Base-by-base conservation (phyloP, 2,329 filamentous ascomycete species). In the Ceratocystis cubensis region DNA sequence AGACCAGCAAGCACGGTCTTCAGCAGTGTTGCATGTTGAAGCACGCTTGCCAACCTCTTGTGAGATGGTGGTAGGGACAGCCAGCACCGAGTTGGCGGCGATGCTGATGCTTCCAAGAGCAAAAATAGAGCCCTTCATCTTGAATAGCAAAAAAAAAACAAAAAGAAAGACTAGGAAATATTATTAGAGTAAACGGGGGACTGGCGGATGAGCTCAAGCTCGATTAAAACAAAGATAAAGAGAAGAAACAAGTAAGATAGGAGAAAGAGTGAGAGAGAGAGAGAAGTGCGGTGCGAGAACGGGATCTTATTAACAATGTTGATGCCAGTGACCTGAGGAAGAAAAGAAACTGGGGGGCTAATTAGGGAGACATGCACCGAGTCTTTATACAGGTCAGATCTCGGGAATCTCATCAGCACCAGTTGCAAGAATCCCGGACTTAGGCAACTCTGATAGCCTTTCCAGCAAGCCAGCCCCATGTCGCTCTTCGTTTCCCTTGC, bases 31-130 rank as follows among this genome's bases (percentile, higher is more conserved):
- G 68, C 71, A 72, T 15, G 69, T 69, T 7, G 44, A 50, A 62
- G 59, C 66, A 62, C 67, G 66, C 65, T 59, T 56, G 45, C 17
- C 73, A 68, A 78, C 75, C 57, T 68, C 63, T 28, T 59, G 56
- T 17, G 44, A 17, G 50, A 67, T 41, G 30, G 46, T 61, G 63
- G 30, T 64, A 44, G 64, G 62, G 25, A 50, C 64, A 53, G 61
- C 66, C 63, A 59, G 65, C 22, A 66, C 69, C 57, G 61, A 28
- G n/a, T 59, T 57, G 48, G 56, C 67, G 28, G 67, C 45, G 41
- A 68, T 44, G 62, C 61, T 56, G 13, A 65, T 62, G 57, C 61
- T 56, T 25, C 65, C 63, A 15, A 66, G 30, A 45, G 65, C 63
- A 59, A 56, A 50, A 33, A 56, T 37, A 37, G 64, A 65, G 33